Percentiles rank a stretch among this genome's conserved stretches.
These are phyloP conservation scores for Kluyveromyces aestuarii DNA, from an alignment of 805 yeast genomes.

Conservation along the genomic window DNA sequence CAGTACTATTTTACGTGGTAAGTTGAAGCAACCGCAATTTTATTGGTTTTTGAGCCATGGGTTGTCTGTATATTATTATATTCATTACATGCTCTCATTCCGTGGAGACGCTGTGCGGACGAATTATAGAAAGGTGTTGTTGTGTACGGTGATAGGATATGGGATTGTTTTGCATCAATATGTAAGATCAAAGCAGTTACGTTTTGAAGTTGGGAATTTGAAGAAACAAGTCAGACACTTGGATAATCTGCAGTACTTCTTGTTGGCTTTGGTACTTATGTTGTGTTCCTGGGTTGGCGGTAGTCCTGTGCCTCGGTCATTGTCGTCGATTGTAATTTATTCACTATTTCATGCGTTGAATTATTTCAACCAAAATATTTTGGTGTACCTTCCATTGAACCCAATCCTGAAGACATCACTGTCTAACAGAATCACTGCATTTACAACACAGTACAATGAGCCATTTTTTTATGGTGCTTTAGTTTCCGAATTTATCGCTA, in stretches of 20 bases:
- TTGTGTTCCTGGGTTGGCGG: conserved; percentile 36
- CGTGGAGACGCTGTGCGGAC: conserved; percentile 24
- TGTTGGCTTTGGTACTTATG: conserved; percentile 33
- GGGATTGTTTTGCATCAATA: conserved; percentile 54
- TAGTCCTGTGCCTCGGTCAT: conserved; percentile 36
- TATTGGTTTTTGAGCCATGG: conserved; percentile 64
- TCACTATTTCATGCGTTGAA: conserved; percentile 57
- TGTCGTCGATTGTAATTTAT: conserved; percentile 54
- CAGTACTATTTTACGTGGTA: conserved; percentile 13
- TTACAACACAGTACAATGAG: conserved; percentile 35
- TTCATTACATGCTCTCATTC: conserved; percentile 35
- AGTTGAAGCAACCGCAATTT: conserved; percentile 45
- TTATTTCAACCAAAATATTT: conserved; percentile 44
- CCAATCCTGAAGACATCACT: conserved; percentile 19
- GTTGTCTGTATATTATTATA: conserved; percentile 34
- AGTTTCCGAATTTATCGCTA: conserved; percentile 36
- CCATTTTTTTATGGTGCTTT: conserved; percentile 37
- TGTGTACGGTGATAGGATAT: conserved; percentile 51
- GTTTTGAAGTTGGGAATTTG: conserved; percentile 28
- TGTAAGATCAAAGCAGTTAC: conserved; percentile 35
- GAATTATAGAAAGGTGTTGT: conserved; percentile 36
- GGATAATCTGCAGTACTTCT: conserved; percentile 58
- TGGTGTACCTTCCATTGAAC: conserved; percentile 39
- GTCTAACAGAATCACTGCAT: conserved; percentile 24
- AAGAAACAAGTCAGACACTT: conserved; percentile 23